phyloP scores from a whole-genome alignment of 345 rosid genomes.

The Eucalyptus shirleyi region DNA sequence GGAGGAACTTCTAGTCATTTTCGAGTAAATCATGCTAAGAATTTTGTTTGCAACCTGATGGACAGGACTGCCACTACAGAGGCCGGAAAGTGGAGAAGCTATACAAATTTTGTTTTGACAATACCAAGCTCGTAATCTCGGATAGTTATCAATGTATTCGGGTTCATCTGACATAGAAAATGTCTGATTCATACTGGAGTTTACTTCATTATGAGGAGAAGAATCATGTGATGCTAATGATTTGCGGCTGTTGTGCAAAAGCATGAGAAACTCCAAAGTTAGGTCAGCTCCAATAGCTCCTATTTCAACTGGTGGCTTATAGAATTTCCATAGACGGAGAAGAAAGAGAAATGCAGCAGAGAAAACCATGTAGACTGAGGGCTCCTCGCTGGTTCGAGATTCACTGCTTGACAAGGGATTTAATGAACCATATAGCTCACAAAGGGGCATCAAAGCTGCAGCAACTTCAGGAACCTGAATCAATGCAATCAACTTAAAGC shows the following conservation, averaged over 20 bases:
- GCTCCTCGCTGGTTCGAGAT: constrained; percentile 13
- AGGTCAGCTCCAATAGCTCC: constrained; percentile 31
- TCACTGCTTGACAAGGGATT: constrained; percentile 21
- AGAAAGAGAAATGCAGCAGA: constrained; percentile 62
- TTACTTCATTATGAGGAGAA: constrained; percentile 7
- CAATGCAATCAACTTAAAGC: neutral
- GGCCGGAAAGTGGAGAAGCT: constrained; percentile 45
- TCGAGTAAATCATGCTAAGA: constrained; percentile 43
- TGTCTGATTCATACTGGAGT: neutral
- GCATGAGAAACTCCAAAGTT: constrained; percentile 44
- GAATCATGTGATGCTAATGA: constrained; percentile 1
- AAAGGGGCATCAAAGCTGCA: constrained; percentile 53
- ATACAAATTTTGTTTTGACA: constrained; percentile 50
- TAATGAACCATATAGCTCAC: constrained; percentile 57
- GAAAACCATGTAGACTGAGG: constrained; percentile 44
- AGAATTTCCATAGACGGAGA: constrained; percentile 69
- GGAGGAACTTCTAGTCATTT: constrained; percentile 19
- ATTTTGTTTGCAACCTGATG: constrained; percentile 46
- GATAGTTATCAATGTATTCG: constrained; percentile 34
- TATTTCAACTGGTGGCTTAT: constrained; percentile 37
- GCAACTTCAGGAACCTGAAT: constrained; percentile 64
- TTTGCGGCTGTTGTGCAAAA: constrained; percentile 31
- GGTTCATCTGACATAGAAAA: constrained; percentile 15
- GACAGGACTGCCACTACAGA: constrained; percentile 36
- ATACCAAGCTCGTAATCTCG: constrained; percentile 58